These are phyloP conservation scores for Sugiyamaella japonica DNA, from an alignment of 1,139 yeast genomes.

Conservation along the genomic window DNA sequence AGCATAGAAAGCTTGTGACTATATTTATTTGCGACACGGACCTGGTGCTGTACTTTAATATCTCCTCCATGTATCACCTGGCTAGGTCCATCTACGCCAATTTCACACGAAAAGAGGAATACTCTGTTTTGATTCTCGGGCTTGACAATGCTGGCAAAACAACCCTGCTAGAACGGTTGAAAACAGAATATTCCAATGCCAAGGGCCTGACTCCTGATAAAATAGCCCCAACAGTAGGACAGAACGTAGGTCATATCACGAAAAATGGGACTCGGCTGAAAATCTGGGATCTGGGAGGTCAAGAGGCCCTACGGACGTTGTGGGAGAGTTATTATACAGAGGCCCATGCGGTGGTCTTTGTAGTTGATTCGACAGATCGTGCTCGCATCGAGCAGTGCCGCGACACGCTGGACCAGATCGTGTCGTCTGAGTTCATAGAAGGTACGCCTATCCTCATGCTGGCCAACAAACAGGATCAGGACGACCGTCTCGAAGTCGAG, in stretches of 20 bases:
- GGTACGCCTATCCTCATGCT: conserved; percentile 91
- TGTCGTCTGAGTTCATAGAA: conserved; percentile 56
- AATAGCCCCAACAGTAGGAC: conserved; percentile 73
- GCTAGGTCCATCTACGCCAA: conserved; percentile 58
- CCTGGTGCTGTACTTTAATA: not conserved
- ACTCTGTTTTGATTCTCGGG: conserved; percentile 78
- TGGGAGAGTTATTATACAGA: conserved; percentile 86
- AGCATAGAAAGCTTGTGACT: not conserved
- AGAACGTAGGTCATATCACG: conserved; percentile 61
- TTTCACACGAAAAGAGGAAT: conserved; percentile 61
- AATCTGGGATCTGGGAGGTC: conserved; percentile 98
- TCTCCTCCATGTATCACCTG: conserved; percentile 58
- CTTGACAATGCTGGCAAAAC: conserved; percentile 97
- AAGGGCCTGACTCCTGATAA: conserved; percentile 49
- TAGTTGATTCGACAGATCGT: conserved; percentile 87
- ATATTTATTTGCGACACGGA: too few species aligned
- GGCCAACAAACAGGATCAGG: conserved; percentile 92
- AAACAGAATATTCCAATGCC: conserved; percentile 49
- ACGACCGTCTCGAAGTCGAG: conserved; percentile 75
- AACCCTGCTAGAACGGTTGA: conserved; percentile 66
- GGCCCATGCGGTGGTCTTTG: conserved; percentile 89
- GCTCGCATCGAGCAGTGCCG: conserved; percentile 82
- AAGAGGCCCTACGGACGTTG: conserved; percentile 71
- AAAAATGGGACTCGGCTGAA: conserved; percentile 61
- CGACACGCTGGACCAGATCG: conserved; percentile 52